phyloP scores from a whole-genome alignment of 2,329 filamentous ascomycete genomes.

The Monilinia fructicola region DNA sequence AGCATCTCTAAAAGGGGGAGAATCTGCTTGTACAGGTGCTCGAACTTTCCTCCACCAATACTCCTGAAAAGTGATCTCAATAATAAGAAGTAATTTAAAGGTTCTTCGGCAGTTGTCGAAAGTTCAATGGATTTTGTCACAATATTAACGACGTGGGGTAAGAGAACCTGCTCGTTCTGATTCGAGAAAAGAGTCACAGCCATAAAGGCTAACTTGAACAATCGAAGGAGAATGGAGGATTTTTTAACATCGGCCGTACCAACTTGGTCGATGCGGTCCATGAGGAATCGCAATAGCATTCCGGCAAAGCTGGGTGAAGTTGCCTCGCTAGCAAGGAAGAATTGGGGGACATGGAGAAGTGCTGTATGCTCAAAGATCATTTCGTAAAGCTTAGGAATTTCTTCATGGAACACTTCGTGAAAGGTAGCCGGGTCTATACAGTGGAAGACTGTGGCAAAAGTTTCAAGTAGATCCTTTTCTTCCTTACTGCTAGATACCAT shows the following conservation, averaged over 20 bases:
- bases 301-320: slow-evolving; percentile 97
- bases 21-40: slow-evolving; percentile 98
- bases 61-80: slow-evolving; percentile 90
- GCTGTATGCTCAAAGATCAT: slow-evolving; percentile 98
- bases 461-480: slow-evolving; percentile 95
- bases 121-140: slow-evolving; percentile 96
- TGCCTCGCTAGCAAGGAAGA: slow-evolving; percentile 97
- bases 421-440: slow-evolving; percentile 98
- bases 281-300: slow-evolving; percentile 95
- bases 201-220: slow-evolving; percentile 99
- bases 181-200: slow-evolving; percentile 92
- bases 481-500: slow-evolving; percentile 93
- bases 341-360: slow-evolving; percentile 92
- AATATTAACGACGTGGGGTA: slow-evolving; percentile 95
- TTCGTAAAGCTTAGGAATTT: slow-evolving; percentile 94
- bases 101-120: slow-evolving; percentile 92
- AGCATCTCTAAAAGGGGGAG: slow-evolving; percentile 95
- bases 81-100: slow-evolving; percentile 97
- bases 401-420: slow-evolving; percentile 95
- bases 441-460: slow-evolving; percentile 97
- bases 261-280: slow-evolving; percentile 94
- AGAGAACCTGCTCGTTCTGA: slow-evolving; percentile 92
- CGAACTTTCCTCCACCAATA: slow-evolving; percentile 95
- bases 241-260: slow-evolving; percentile 89
- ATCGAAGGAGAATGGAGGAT: slow-evolving; percentile 84